Base-by-base conservation (phyloP, 2,329 filamentous ascomycete species). In the Penicillium sp. region DNA sequence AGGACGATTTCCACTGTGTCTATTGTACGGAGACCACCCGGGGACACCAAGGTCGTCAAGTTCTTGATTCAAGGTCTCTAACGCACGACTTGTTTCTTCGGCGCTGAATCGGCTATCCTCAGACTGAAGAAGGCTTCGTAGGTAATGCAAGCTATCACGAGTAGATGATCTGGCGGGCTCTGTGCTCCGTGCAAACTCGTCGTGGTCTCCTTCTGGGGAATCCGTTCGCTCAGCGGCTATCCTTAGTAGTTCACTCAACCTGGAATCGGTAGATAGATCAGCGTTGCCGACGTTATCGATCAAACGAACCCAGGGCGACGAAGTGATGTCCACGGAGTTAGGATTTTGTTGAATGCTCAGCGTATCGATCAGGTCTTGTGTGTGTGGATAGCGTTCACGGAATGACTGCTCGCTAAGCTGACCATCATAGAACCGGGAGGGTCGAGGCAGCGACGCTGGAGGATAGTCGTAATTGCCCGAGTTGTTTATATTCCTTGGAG, bases 381-480 rank as follows among this genome's bases (percentile, higher is more conserved):
- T 44, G 13, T 33, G 41, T 18, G 46, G 41, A 39, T 40, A 48
- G 27, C 61, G 57, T 50, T 63, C 56, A 46, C 57, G 53, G 38
- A 56, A 36, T 24, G 33, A 36, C 3, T 33, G 36, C 24, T 48
- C 41, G 32, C 12, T 40, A 9, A 38, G 29, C 25, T 18, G 18
- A 18, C 28, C 39, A 47, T 52, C 54, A 53, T 51, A 37, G 6
- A 47, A 12, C 41, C 59, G 59, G 51, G 62, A 49, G 29, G 55
- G 47, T 47, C 62, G 61, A 35, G 59, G 63, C 18, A 51, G 52
- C 46, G 67, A 69, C 45, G 68, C 69, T 45, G 67, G 66, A 45
- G 70, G 69, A 51, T 67, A 65, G 57, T 71, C 69, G 63, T 71
- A 68, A 48, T 70, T 72, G 43, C 66, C 68, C 49, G 72, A 70